Evolutionary conservation across 208 protist species (phyloP).

Genomic region (Crithidia expoeki): DNA sequence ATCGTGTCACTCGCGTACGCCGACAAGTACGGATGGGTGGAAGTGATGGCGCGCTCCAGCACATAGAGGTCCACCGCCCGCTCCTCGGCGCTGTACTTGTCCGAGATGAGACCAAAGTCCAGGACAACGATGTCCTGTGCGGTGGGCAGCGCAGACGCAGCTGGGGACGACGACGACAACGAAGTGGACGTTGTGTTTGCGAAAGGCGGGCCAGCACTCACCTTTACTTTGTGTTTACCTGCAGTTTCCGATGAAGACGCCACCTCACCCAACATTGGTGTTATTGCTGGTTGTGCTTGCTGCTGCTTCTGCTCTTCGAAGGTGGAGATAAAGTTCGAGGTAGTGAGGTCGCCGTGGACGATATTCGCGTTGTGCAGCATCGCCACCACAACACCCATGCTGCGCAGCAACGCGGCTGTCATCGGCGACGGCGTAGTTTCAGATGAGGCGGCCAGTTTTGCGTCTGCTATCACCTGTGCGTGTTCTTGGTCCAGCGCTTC

Average conservation of each 20-base stretch:
- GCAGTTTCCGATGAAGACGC: background rate
- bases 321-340: constrained; percentile 94
- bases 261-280: background rate
- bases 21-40: constrained; percentile 91
- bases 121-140: constrained; percentile 87
- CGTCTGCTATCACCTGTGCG: background rate
- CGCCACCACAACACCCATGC: constrained; percentile 90
- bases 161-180: background rate
- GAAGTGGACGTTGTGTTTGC: background rate
- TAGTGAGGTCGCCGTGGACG: constrained; percentile 98
- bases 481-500: constrained; percentile 58
- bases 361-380: constrained; percentile 92
- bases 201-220: background rate
- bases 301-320: background rate
- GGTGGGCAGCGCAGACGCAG: constrained; percentile 7
- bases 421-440: constrained; percentile 27
- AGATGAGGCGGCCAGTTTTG: background rate
- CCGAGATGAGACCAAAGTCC: constrained; percentile 97
- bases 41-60: constrained; percentile 95
- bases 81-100: constrained; percentile 93
- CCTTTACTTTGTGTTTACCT: background rate
- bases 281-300: background rate
- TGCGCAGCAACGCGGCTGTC: constrained; percentile 41
- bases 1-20: constrained; percentile 35
- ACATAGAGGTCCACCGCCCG: constrained; percentile 99